Conservation (phyloP, 495 filamentous ascomycete species). For the Tetracladium setigerum region DNA sequence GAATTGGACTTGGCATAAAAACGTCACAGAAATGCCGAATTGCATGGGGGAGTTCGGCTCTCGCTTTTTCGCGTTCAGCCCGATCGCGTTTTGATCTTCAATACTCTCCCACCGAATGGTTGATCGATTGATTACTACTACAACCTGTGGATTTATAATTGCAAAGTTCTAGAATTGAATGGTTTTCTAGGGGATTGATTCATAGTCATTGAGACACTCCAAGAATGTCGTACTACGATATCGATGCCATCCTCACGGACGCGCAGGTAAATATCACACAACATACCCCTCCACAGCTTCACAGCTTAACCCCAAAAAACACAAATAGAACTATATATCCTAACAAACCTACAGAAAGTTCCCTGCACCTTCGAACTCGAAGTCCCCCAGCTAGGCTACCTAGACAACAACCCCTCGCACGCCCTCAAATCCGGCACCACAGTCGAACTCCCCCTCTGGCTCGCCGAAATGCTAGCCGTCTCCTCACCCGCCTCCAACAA, state of each 20-base stretch:
- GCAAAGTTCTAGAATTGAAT: too few species aligned
- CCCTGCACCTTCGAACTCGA: constrained; percentile 90
- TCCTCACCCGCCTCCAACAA: constrained; percentile 52
- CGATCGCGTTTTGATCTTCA: too few species aligned
- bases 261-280: constrained; percentile 53
- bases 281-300: constrained; percentile 5
- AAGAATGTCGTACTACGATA: constrained; percentile 80
- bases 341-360: constrained; percentile 59
- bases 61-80: too few species aligned
- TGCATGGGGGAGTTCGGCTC: constrained; percentile 1
- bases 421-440: constrained; percentile 72
- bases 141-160: too few species aligned
- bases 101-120: too few species aligned
- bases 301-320: neutral
- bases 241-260: constrained; percentile 89
- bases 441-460: constrained; percentile 85
- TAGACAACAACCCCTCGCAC: constrained; percentile 60
- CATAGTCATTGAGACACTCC: constrained; percentile 15
- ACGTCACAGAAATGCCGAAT: constrained; percentile 13
- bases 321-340: neutral
- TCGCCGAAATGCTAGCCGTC: constrained; percentile 92
- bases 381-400: constrained; percentile 76
- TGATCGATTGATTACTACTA: too few species aligned
- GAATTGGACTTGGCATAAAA: neutral
- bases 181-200: too few species aligned